Evolutionary conservation across 352 stramenopile genomes (phyloP).

Genomic region (Pythium plurisporium): DNA sequence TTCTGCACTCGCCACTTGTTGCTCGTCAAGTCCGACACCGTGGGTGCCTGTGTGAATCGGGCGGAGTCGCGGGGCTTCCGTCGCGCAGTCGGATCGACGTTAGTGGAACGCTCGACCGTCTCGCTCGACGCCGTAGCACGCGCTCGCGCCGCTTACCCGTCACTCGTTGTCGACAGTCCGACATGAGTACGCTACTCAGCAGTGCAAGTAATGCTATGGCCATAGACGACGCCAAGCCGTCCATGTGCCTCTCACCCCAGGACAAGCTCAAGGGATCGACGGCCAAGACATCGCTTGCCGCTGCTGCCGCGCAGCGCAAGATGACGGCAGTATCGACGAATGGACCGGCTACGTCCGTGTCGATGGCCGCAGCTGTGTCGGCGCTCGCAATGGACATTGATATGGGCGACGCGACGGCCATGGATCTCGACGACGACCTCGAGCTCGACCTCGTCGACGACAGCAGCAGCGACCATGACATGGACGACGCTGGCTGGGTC

Average conservation of each 20-base stretch:
- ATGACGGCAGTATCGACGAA: conserved; percentile 28
- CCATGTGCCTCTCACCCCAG: conserved; percentile 64
- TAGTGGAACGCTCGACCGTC: conserved; percentile 15
- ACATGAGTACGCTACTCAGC: conserved; percentile 3
- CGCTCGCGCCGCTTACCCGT: not conserved
- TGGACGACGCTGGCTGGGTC: conserved; percentile 55
- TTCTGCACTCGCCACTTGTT: not conserved
- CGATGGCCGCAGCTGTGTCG: not conserved
- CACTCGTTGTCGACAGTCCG: not conserved
- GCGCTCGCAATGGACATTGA: conserved; percentile 9
- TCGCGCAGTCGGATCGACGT: conserved; percentile 17
- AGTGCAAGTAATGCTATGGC: conserved; percentile 23
- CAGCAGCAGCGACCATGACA: conserved; percentile 9
- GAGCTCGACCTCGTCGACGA: conserved; percentile 12
- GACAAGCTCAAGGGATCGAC: conserved; percentile 50
- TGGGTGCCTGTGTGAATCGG: conserved; percentile 2
- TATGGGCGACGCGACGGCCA: not conserved
- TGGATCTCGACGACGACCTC: conserved; percentile 13
- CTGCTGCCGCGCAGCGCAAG: conserved; percentile 26
- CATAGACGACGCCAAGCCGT: conserved; percentile 43
- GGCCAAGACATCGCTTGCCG: conserved; percentile 7
- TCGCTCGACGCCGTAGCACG: conserved; percentile 14
- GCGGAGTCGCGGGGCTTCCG: conserved; percentile 11
- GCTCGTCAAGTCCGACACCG: not conserved
- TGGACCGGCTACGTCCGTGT: not conserved